These are phyloP conservation scores for Pyracantha coccinea DNA, from an alignment of 331 rosid species.

Conservation along the genomic window DNA sequence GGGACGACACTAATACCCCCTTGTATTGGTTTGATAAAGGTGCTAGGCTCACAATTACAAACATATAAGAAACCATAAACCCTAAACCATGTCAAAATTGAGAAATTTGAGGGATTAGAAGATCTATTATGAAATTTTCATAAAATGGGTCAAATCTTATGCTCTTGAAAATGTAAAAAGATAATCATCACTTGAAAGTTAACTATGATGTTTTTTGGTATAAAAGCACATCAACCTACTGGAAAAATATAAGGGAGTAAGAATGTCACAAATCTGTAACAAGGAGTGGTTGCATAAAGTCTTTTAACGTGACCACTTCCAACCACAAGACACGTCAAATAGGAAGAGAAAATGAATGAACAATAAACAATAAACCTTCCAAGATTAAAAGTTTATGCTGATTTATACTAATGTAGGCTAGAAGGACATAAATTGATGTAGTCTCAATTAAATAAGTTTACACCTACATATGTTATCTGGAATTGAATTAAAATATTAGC, in stretches of 20 bases:
- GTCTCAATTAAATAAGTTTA: neutral
- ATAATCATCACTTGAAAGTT: neutral
- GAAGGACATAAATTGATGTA: neutral
- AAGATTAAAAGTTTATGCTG: neutral
- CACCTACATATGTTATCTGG: neutral
- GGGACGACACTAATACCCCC: neutral
- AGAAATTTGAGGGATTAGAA: too few species aligned
- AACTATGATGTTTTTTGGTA: neutral
- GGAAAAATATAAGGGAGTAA: neutral
- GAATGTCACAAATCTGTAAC: neutral
- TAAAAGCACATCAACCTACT: neutral
- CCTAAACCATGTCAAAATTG: too few species aligned
- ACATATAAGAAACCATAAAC: too few species aligned
- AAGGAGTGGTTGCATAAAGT: neutral
- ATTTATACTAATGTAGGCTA: neutral
- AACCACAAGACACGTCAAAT: conserved; percentile 7
- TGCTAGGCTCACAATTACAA: too few species aligned
- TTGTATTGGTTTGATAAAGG: too few species aligned
- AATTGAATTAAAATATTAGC: neutral
- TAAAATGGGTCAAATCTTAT: neutral
- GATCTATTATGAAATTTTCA: neutral
- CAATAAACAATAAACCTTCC: neutral
- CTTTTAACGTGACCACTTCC: neutral
- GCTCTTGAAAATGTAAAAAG: too few species aligned
- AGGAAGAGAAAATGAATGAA: neutral